Evolutionary conservation across 805 yeast genomes (phyloP).

Genomic region (Hanseniaspora guilliermondii): DNA sequence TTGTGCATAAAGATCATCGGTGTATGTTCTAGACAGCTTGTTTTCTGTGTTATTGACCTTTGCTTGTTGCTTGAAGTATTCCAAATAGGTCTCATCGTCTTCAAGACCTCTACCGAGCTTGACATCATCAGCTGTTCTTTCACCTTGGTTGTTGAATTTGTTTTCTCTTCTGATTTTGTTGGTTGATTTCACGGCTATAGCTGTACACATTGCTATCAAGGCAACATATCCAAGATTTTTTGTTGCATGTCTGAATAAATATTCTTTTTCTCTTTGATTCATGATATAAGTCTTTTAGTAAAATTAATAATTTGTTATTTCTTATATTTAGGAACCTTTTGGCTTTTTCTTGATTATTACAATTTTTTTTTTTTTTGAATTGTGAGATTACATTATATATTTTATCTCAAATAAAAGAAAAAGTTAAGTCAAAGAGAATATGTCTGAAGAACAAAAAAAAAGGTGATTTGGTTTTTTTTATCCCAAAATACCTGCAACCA

Average conservation of each 20-base stretch:
- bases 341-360: too few relatives aligned
- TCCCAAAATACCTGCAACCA: too few relatives aligned
- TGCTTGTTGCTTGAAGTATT: conserved; percentile 8
- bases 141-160: conserved; percentile 6
- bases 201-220: background rate
- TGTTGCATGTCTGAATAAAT: background rate
- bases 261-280: background rate
- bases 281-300: background rate
- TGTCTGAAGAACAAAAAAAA: too few relatives aligned
- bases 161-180: conserved; percentile 12
- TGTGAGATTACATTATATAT: too few relatives aligned
- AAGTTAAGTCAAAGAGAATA: too few relatives aligned
- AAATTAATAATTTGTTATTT: too few relatives aligned
- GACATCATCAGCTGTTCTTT: conserved; percentile 1
- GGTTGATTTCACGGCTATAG: background rate
- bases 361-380: too few relatives aligned
- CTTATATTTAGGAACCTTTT: too few relatives aligned
- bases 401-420: too few relatives aligned
- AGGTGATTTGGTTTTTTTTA: too few relatives aligned
- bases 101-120: conserved; percentile 7
- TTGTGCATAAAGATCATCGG: background rate
- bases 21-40: background rate
- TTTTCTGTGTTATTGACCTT: background rate
- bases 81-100: conserved; percentile 7
- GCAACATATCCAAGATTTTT: conserved; percentile 8